Evolutionary conservation across 495 filamentous ascomycete genomes (phyloP).

Genomic region (Penicillium taxi): DNA sequence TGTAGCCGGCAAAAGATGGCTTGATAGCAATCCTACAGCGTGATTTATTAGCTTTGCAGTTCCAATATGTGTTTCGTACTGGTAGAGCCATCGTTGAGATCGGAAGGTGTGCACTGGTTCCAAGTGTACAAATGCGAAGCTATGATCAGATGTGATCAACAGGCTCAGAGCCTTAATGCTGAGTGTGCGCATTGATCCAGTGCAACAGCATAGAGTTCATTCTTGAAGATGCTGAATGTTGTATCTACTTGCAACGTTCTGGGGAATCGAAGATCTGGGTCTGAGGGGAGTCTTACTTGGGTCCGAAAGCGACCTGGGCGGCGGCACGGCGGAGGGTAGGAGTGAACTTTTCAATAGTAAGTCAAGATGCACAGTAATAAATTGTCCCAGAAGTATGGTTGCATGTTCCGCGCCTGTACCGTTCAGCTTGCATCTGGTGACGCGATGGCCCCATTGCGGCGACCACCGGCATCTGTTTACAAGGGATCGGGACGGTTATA

Average conservation of each 20-base stretch:
- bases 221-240: too few species aligned
- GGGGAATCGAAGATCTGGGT: not conserved
- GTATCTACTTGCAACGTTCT: too few species aligned
- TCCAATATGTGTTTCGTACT: too few species aligned
- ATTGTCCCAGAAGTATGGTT: slow-evolving; percentile 1
- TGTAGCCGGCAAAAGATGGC: slow-evolving; percentile 45
- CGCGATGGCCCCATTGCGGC: slow-evolving; percentile 4
- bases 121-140: too few species aligned
- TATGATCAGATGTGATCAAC: too few species aligned
- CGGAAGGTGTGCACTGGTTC: too few species aligned
- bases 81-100: too few species aligned
- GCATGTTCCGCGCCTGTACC: slow-evolving; percentile 8
- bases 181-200: too few species aligned
- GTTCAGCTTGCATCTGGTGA: slow-evolving; percentile 5
- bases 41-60: slow-evolving; percentile 7
- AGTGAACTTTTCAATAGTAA: slow-evolving; percentile 23
- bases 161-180: too few species aligned
- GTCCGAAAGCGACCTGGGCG: slow-evolving; percentile 33
- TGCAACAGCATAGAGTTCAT: too few species aligned
- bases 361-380: slow-evolving; percentile 15
- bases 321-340: slow-evolving; percentile 39
- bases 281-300: slow-evolving; percentile 33
- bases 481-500: not conserved
- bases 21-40: slow-evolving; percentile 44
- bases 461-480: not conserved